Evolutionary conservation across 257 asterid genomes (phyloP).

Genomic region (Plantago major): DNA sequence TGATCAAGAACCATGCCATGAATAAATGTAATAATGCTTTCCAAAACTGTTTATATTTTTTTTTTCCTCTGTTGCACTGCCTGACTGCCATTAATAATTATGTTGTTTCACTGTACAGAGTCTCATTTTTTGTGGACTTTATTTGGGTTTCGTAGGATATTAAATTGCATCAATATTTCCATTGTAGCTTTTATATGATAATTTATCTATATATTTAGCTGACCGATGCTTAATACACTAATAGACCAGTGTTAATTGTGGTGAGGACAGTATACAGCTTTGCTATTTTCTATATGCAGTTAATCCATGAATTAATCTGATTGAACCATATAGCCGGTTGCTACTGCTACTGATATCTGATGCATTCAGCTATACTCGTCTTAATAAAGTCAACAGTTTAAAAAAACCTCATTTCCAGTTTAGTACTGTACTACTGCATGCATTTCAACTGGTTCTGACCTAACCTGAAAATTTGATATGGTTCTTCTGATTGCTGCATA

Average conservation of each 20-base stretch:
- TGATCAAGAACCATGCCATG: conserved; percentile 73
- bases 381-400: neutral
- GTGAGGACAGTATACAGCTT: neutral
- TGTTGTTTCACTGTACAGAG: neutral
- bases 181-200: neutral
- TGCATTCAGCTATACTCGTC: neutral
- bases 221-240: neutral
- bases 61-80: neutral
- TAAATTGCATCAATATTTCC: neutral
- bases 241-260: neutral
- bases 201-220: neutral
- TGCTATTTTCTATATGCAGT: neutral
- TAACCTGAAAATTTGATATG: too few species aligned
- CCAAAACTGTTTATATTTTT: neutral
- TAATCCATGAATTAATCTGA: too few species aligned
- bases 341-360: neutral
- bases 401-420: too few species aligned
- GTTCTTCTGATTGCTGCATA: too few species aligned
- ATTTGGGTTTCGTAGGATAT: neutral
- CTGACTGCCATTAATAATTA: neutral
- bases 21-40: conserved; percentile 55
- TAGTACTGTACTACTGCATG: too few species aligned
- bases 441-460: too few species aligned
- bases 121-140: neutral
- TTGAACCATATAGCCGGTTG: too few species aligned